phyloP scores from a whole-genome alignment of 768 basidiomycete species.

The Leccinum uliginosum region DNA sequence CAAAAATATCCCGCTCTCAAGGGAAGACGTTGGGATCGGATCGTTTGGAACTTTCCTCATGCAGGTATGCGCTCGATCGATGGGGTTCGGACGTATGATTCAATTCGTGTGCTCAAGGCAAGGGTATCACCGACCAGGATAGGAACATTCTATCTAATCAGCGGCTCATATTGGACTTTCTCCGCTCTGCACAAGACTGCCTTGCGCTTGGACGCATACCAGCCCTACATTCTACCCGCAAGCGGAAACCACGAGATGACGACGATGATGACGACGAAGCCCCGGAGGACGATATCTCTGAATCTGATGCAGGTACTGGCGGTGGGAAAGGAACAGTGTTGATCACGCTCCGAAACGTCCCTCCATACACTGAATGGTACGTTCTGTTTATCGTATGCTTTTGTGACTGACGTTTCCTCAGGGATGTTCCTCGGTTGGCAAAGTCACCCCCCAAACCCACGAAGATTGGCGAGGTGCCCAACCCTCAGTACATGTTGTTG shows the following conservation, averaged over 20 bases:
- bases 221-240: conserved; percentile 34
- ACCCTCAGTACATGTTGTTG: conserved; percentile 64
- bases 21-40: conserved; percentile 63
- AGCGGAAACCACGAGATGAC: conserved; percentile 39
- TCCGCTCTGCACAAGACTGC: conserved; percentile 64
- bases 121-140: conserved; percentile 89
- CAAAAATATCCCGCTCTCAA: conserved; percentile 56
- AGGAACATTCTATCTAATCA: conserved; percentile 92
- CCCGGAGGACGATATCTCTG: conserved; percentile 16
- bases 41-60: conserved; percentile 97
- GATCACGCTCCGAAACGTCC: conserved; percentile 80
- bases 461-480: conserved; percentile 42
- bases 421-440: conserved; percentile 75
- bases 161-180: conserved; percentile 72
- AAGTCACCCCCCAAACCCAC: conserved; percentile 63
- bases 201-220: conserved; percentile 59
- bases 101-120: conserved; percentile 46
- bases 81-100: neutral
- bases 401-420: conserved; percentile 25
- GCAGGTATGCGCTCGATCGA: conserved; percentile 55
- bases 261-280: conserved; percentile 41
- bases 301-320: conserved; percentile 13
- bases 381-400: conserved; percentile 18
- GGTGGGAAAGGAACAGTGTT: conserved; percentile 65
- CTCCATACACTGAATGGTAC: conserved; percentile 86